phyloP scores from a whole-genome alignment of 768 basidiomycete genomes.

The Russula emetica region DNA sequence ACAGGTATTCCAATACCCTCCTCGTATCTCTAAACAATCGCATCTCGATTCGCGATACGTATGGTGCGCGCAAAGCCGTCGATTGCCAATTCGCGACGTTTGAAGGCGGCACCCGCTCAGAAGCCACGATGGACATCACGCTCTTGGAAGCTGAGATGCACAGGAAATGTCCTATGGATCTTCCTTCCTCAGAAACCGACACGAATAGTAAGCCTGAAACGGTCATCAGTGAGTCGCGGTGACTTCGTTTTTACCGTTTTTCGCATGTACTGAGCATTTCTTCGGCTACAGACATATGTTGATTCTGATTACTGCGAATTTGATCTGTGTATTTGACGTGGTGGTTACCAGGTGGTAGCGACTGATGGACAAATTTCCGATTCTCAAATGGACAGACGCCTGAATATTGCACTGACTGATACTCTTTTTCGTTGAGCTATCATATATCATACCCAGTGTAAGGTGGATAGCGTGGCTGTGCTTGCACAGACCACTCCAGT shows the following conservation, averaged over 20 bases:
- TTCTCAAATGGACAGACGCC: neutral
- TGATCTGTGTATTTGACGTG: neutral
- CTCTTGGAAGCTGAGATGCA: neutral
- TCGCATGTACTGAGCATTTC: neutral
- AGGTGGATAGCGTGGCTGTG: no score
- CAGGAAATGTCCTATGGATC: neutral
- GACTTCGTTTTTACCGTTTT: neutral
- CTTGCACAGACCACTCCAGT: no score
- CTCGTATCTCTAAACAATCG: slow-evolving; percentile 31
- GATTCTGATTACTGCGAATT: neutral
- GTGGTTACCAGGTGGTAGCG: neutral
- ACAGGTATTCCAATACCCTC: slow-evolving; percentile 30
- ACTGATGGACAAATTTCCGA: neutral
- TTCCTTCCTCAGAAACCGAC: neutral
- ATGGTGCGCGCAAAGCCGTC: neutral
- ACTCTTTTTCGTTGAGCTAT: neutral
- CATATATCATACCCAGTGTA: no score
- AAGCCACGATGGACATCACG: neutral
- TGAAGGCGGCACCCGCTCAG: neutral
- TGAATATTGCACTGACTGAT: neutral
- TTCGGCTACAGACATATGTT: neutral
- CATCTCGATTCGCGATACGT: slow-evolving; percentile 8
- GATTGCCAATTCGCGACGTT: neutral
- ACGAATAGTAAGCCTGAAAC: neutral
- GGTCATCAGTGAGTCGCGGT: neutral